Base-by-base conservation (phyloP, 2,329 filamentous ascomycete genomes). In the Penicillium sp. region DNA sequence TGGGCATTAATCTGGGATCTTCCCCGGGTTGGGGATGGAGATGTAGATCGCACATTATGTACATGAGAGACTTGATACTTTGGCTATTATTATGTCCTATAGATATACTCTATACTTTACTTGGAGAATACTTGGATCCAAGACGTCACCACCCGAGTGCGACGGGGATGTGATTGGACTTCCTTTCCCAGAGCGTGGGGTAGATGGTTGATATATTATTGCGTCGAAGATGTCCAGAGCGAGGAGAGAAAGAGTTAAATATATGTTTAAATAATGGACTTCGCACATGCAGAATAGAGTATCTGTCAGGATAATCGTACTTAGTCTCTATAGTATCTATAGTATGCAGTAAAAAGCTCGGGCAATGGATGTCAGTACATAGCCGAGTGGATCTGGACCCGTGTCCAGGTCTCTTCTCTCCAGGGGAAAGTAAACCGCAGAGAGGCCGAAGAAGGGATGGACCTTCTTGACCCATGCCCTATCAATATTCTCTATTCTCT, bases 131-230 rank as follows among this genome's bases (percentile, higher is more conserved):
- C 35, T 53, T 53, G 59, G 57, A 53, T 51, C 22, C 24, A 30
- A 51, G 49, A 69, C 66, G 66, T 67, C 65, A 68, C 62, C 45
- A 65, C 37, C 65, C 56, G 56, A 35, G n/a, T 24, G 12, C 19
- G 33, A 40, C n/a, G n/a, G 30, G 3, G 50, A 47, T 17, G n/a
- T 65, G 60, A 61, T 62, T 60, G 58, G 58, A 17, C 15, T 9
- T 3, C 33, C 9, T 9, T 3, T 24, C 9, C 9, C n/a, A 15
- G 28, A 10, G 56, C 24, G 35, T 44, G 26, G 38, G 56, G 30
- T 40, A 35, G 13, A 15, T 33, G 9, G 47, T 35, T 9, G 6
- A 6, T 40, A 40, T 37, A 8, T 53, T 33, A 40, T 40, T 24
- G 9, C 33, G 19, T 53, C 0, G 37, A 28, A 40, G 37, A 40